Evolutionary conservation across 352 stramenopile genomes (phyloP).

Genomic region (Globisporangium irregulare): DNA sequence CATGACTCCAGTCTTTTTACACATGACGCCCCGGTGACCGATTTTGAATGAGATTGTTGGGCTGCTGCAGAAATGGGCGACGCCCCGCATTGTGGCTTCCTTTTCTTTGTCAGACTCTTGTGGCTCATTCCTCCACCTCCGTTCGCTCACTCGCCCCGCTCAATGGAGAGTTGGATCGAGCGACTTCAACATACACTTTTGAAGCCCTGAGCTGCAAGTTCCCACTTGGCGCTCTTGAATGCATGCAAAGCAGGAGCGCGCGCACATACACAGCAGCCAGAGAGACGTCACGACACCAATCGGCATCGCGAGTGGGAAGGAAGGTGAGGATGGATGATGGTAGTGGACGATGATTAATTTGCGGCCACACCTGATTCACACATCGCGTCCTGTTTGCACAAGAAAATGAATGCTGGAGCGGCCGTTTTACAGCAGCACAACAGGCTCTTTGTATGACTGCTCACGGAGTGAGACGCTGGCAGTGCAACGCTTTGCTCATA

Average conservation of each 20-base stretch:
- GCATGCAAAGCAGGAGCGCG: background rate
- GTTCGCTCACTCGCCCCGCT: background rate
- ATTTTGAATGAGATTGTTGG: background rate
- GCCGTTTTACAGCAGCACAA: no score
- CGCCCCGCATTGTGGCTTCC: background rate
- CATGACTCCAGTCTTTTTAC: no score
- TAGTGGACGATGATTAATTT: background rate
- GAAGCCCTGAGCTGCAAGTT: background rate
- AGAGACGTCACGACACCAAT: background rate
- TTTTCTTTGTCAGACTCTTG: background rate
- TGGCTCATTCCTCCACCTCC: background rate
- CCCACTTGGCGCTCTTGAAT: background rate
- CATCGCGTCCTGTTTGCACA: conserved; percentile 1
- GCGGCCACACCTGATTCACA: background rate
- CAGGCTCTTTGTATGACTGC: background rate
- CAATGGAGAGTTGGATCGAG: background rate
- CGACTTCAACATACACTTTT: conserved; percentile 11
- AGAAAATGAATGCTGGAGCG: background rate
- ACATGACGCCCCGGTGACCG: no score
- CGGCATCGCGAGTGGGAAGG: no score
- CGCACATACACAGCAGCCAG: background rate
- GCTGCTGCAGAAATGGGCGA: background rate
- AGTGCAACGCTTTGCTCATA: background rate
- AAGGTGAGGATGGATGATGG: background rate
- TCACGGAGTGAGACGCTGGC: background rate